Percentiles rank a stretch among this genome's conserved stretches.
phyloP scores from a whole-genome alignment of 352 stramenopile genomes.

The Phytopythium litorale region DNA sequence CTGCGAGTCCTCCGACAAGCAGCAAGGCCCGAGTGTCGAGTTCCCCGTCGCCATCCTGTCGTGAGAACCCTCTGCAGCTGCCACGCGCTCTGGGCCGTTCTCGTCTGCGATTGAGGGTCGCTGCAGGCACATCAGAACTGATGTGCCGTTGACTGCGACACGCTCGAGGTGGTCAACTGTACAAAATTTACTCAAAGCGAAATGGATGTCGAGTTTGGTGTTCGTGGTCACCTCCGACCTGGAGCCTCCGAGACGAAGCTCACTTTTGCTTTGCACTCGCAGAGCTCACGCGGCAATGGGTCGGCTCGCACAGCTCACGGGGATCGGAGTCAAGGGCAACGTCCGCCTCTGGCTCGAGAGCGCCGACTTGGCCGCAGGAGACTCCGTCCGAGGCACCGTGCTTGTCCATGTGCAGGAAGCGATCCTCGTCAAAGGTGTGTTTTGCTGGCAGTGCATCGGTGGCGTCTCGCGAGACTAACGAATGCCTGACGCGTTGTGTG shows the following conservation, averaged over 20 bases:
- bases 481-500: no score
- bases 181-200: background rate
- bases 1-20: background rate
- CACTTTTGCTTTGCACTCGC: background rate
- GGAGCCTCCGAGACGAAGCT: background rate
- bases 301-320: conserved; percentile 15
- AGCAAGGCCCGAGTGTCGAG: background rate
- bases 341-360: conserved; percentile 23
- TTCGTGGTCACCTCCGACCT: background rate
- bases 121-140: background rate
- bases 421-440: conserved; percentile 19
- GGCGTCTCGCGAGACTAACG: no score
- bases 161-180: background rate
- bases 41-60: conserved; percentile 4
- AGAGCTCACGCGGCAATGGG: conserved; percentile 9
- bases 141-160: background rate
- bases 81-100: background rate
- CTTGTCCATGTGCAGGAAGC: conserved; percentile 19
- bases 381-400: conserved; percentile 20
- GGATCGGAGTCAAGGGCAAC: conserved; percentile 15
- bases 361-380: conserved; percentile 16
- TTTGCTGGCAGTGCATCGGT: background rate
- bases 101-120: no score
- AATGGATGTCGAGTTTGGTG: background rate
- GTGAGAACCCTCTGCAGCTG: background rate